Evolutionary conservation across 345 rosid species (phyloP), one percentile per base, ranked within the genome.

Genomic region (Salix viminalis): DNA sequence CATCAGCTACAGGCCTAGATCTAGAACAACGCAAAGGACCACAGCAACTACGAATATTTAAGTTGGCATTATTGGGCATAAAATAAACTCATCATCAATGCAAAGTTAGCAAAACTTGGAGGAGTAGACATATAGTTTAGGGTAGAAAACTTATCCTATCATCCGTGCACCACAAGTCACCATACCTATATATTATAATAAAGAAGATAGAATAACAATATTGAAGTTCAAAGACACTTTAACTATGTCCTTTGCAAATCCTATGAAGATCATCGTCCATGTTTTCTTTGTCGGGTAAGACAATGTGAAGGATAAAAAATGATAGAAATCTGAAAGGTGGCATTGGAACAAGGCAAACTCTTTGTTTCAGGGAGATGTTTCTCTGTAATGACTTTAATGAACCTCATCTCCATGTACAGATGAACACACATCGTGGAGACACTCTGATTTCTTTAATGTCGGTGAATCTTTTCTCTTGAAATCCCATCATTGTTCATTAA

Each of bases 261-360:
- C 82, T 14, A 76, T 62, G 80, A 79, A 69, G 77, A 79, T 79
- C 77, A 39, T 77, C 61, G 24, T 73, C 76, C 79, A 83, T 80
- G 66, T 56, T 79, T 77, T 41, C 60, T 37, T 75, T 15, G 19
- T 54, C 28, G 36, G 44, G 32, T 56, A 34, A 66, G 6, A 58
- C 30, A 52, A 1, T 58, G 4, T 9, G 7, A 1, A 28, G 66
- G 64, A 16, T 30, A 24, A 23, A 73, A 14, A 56, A 64, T 26
- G 48, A 0, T 13, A 12, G 18, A 72, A 37, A 58, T 21, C 15
- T 26, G 18, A 15, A 58, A 39, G 71, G 68, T 77, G 81, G 77
- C 81, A 23, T 42, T 32, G 70, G 62, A 41, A 60, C 26, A 61
- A 68, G 78, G 69, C 75, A 62, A 75, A 62, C 36, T 75, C 82